Conservation (phyloP, 2,329 filamentous ascomycete genomes). For the Endothia cerciana region DNA sequence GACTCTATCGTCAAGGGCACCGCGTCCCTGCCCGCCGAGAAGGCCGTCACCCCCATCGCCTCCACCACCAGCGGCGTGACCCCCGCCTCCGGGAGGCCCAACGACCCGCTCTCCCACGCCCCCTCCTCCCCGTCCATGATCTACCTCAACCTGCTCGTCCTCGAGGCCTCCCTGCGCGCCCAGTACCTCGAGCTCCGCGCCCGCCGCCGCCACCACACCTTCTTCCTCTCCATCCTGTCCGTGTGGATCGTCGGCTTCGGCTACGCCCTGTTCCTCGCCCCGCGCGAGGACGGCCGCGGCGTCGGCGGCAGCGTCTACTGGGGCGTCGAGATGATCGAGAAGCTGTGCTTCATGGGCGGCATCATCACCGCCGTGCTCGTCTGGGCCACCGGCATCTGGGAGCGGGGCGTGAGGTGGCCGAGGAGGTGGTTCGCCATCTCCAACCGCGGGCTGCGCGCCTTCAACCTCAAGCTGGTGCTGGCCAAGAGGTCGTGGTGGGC, state of each 20-base stretch:
- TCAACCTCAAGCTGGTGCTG: constrained; percentile 96
- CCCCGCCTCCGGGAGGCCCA: constrained; percentile 49
- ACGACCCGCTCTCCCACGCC: constrained; percentile 77
- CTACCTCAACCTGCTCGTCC: constrained; percentile 95
- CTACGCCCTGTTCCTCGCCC: constrained; percentile 91
- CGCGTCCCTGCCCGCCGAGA: constrained; percentile 68
- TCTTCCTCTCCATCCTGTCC: constrained; percentile 80
- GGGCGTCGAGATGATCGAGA: constrained; percentile 88
- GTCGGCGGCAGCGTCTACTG: constrained; percentile 95
- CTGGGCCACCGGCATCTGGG: constrained; percentile 96
- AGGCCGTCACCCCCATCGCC: constrained; percentile 47
- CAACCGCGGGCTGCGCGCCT: constrained; percentile 85
- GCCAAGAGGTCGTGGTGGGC: constrained; percentile 82
- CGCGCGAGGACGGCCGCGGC: constrained; percentile 90
- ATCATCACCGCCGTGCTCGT: constrained; percentile 84
- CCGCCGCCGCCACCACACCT: constrained; percentile 86
- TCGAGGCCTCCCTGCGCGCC: constrained; percentile 89
- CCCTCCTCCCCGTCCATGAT: constrained; percentile 95
- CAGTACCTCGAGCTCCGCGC: constrained; percentile 92
- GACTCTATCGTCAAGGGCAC: constrained; percentile 89
- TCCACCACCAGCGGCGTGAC: constrained; percentile 48
- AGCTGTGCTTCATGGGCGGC: constrained; percentile 88
- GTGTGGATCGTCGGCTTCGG: constrained; percentile 84
- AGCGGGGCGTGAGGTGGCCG: constrained; percentile 92
- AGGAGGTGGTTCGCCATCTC: constrained; percentile 86